A percentile compares a stretch with the other conserved stretches of the same genome.
phyloP scores from a whole-genome alignment of 2,329 filamentous ascomycete genomes.

The Pseudogymnoascus destructans region DNA sequence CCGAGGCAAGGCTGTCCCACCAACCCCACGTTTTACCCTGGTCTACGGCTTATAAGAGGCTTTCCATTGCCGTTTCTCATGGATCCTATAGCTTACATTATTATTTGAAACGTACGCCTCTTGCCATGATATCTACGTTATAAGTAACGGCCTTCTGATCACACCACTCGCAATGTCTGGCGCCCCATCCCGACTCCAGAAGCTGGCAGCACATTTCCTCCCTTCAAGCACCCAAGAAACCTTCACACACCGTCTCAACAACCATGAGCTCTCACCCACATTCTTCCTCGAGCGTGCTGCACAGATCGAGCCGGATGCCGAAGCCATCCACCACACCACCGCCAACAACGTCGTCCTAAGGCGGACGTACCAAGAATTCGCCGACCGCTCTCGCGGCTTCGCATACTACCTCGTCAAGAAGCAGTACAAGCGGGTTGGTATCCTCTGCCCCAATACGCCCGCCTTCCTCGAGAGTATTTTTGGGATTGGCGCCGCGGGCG shows the following conservation, averaged over 20 bases:
- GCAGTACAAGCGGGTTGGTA: constrained; percentile 62
- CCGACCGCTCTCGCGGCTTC: constrained; percentile 74
- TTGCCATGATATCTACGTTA: not conserved
- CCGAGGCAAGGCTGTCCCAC: constrained; percentile 4
- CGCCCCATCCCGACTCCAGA: constrained; percentile 46
- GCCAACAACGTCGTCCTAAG: constrained; percentile 61
- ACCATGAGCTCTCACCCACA: constrained; percentile 75
- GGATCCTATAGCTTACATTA: not conserved
- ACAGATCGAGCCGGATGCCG: constrained; percentile 71
- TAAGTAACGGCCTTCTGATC: not conserved
- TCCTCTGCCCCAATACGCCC: constrained; percentile 84
- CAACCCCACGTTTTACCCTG: constrained; percentile 8
- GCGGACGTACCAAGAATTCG: constrained; percentile 66
- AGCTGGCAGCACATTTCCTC: constrained; percentile 40
- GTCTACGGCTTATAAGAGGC: not conserved
- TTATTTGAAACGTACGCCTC: not conserved
- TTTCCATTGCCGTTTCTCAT: not conserved
- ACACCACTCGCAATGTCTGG: not conserved
- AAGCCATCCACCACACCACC: constrained; percentile 77
- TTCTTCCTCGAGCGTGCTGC: constrained; percentile 78
- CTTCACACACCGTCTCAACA: constrained; percentile 29
- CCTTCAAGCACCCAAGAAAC: constrained; percentile 26
- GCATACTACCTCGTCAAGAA: constrained; percentile 77
- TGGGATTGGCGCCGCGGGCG: constrained; percentile 71
- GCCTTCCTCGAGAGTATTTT: constrained; percentile 87